These are phyloP conservation scores for Camelina laxa DNA, from an alignment of 345 rosid genomes.

Conservation along the genomic window DNA sequence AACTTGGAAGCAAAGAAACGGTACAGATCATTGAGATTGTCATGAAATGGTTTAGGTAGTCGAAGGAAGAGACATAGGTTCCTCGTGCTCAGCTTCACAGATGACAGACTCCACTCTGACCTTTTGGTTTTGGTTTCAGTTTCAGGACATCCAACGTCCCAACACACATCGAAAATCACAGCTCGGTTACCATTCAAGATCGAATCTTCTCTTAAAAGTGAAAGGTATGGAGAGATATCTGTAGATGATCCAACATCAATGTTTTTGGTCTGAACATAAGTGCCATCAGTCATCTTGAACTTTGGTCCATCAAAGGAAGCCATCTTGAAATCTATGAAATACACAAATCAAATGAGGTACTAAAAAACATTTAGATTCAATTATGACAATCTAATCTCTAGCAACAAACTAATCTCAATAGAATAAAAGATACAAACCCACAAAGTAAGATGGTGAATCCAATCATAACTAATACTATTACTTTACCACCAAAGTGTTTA, in stretches of 20 bases:
- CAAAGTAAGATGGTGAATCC: neutral
- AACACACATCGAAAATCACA: slow-evolving; percentile 34
- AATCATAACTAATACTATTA: neutral
- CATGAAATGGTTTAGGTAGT: slow-evolving; percentile 33
- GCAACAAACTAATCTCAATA: neutral
- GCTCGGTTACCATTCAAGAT: slow-evolving; percentile 34
- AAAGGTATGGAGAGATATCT: slow-evolving; percentile 40
- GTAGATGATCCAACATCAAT: slow-evolving; percentile 35
- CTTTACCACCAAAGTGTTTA: neutral
- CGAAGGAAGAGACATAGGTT: slow-evolving; percentile 37
- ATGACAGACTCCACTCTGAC: slow-evolving; percentile 33
- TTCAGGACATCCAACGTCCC: slow-evolving; percentile 25
- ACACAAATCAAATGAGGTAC: slow-evolving; percentile 2
- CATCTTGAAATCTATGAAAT: slow-evolving; percentile 20
- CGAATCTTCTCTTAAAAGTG: slow-evolving; percentile 37
- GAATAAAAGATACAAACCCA: neutral
- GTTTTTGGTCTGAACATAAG: slow-evolving; percentile 40
- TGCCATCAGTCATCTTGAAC: slow-evolving; percentile 42
- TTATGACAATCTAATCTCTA: neutral
- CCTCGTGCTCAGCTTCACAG: slow-evolving; percentile 42
- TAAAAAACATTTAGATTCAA: neutral
- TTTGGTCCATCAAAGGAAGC: slow-evolving; percentile 42
- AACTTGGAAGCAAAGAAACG: slow-evolving; percentile 45
- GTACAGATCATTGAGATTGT: slow-evolving; percentile 35
- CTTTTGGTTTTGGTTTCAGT: slow-evolving; percentile 3